Base-by-base conservation (phyloP, 169 alveolate genomes). In the Plasmodium gallinaceum region DNA sequence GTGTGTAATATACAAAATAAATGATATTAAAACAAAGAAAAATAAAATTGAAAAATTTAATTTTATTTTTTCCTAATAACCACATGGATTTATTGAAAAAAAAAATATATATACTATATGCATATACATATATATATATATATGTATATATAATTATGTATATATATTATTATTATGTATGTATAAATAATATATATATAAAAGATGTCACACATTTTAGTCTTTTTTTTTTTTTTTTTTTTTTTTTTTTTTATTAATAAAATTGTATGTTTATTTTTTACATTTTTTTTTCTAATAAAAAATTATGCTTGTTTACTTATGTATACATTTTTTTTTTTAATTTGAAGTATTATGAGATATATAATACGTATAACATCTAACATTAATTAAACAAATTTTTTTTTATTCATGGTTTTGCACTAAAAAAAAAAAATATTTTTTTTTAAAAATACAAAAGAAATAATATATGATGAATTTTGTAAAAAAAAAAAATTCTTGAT, bases 301-400 rank as follows among this genome's bases (percentile, higher is more conserved):
- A n/a, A 16, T 57, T 2, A 7, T 32, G 32, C 58, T 37, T 22
- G 20, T 74, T n/a, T 5, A 14, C 20, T 12, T 51, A 20, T 20
- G 57, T 73, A 18, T 51, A 24, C 57, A 57, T 54, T 54, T 39
- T 12, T 5, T 22, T 39, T 14, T 74, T 74, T 74, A n/a, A 43
- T 46, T 48, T 22, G 20, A 43, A 22, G 26, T 24, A 52, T 51
- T 54, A 24, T 48, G 57, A n/a, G 9, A 60, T n/a, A 46, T 22
- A 42, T 74, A 58, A 69, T 46, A 69, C 18, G 66, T 42, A 24
- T 64, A 76, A 72, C 88, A 76, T 76, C 88, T 76, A 57, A n/a
- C 70, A 76, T 57, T 76, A 37, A 76, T 46, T 75, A 52, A 46
- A n/a, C n/a, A n/a, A n/a, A 18, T 45, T 37, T 61, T 22, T 46